Conservation (phyloP, 176 grass and related monocot species). For the Bolboschoenus planiculmis region DNA sequence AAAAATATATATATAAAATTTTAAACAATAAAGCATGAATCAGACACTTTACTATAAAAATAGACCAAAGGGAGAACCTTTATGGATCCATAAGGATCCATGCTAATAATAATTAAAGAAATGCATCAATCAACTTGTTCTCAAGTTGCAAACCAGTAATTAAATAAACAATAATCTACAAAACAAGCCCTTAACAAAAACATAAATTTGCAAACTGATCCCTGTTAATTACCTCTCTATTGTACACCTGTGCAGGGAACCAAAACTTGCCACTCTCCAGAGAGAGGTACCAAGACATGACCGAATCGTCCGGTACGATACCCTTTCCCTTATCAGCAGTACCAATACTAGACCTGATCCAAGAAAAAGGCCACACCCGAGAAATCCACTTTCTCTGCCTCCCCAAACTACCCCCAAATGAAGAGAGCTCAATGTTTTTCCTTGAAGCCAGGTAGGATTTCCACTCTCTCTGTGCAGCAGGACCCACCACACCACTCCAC, state of each 20-base stretch:
- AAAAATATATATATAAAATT: background rate
- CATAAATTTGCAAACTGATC: background rate
- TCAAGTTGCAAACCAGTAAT: background rate
- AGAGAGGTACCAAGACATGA: constrained; percentile 81
- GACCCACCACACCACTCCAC: constrained; percentile 72
- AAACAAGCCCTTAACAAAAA: background rate
- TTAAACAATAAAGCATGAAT: background rate
- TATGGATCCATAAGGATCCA: background rate
- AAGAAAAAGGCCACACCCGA: constrained; percentile 73
- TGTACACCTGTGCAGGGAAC: constrained; percentile 98
- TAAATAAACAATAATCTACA: background rate
- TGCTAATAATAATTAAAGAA: constrained; percentile 1
- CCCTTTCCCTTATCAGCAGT: constrained; percentile 7
- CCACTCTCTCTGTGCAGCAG: constrained; percentile 46
- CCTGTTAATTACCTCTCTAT: constrained; percentile 81
- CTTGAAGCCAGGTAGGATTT: constrained; percentile 44
- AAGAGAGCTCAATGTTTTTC: constrained; percentile 2
- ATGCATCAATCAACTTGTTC: background rate
- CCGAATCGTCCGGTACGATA: constrained; percentile 46
- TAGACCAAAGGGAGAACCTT: background rate
- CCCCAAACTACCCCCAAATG: background rate
- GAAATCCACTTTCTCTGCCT: constrained; percentile 62
- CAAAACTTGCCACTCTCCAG: constrained; percentile 74
- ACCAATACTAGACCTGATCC: constrained; percentile 42
- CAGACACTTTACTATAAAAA: background rate